These are phyloP conservation scores for Hypomyces perniciosus DNA, from an alignment of 2,329 filamentous ascomycete species.

Conservation along the genomic window DNA sequence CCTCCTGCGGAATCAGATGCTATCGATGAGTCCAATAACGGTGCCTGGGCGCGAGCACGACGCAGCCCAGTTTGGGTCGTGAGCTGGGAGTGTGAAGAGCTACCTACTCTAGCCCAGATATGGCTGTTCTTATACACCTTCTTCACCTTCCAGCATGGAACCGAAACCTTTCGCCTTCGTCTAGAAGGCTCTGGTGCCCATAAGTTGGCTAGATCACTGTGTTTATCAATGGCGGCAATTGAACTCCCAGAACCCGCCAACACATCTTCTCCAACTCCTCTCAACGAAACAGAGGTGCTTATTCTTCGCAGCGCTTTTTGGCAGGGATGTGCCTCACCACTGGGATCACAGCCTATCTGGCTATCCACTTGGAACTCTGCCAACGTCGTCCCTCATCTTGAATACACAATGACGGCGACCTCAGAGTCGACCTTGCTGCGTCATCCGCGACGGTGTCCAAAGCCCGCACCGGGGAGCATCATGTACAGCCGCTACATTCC, in stretches of 20 bases:
- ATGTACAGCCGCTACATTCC: constrained; percentile 73
- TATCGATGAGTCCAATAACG: constrained; percentile 22
- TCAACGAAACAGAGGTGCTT: constrained; percentile 27
- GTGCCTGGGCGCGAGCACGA: constrained; percentile 44
- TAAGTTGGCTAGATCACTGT: constrained; percentile 28
- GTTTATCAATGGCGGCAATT: constrained; percentile 31
- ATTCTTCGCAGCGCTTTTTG: constrained; percentile 52
- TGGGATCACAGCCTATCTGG: constrained; percentile 57
- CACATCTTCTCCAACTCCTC: too few relatives aligned
- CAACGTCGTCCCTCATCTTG: constrained; percentile 13
- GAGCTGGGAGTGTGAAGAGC: constrained; percentile 31
- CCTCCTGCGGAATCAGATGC: constrained; percentile 1
- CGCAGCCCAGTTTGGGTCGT: constrained; percentile 40
- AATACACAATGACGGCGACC: constrained; percentile 31
- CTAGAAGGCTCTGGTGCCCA: constrained; percentile 16
- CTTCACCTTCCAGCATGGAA: constrained; percentile 31
- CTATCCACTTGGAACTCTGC: too few relatives aligned
- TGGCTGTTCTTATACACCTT: constrained; percentile 44
- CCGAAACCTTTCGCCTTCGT: constrained; percentile 19
- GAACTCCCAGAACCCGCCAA: constrained; percentile 31
- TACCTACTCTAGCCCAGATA: constrained; percentile 39
- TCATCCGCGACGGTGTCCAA: constrained; percentile 62
- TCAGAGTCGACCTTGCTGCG: constrained; percentile 33
- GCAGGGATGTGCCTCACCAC: constrained; percentile 60
- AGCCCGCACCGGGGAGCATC: constrained; percentile 59